Evolutionary conservation across 2,329 filamentous ascomycete species (phyloP).

Genomic region (Fusarium sp.): DNA sequence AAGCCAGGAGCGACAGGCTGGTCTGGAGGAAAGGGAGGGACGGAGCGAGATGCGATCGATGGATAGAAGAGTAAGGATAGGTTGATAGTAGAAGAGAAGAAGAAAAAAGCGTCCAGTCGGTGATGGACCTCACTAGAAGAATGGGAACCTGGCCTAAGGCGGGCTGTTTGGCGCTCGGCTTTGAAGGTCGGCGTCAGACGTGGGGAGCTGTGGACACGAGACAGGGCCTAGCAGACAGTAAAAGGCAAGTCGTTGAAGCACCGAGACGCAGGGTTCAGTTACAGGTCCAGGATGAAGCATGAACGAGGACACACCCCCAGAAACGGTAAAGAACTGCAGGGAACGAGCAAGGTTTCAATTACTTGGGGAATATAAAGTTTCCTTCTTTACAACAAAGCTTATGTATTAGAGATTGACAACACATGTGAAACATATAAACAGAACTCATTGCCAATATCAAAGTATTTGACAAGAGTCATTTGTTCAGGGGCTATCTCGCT

Average conservation of each 20-base stretch:
- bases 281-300: constrained; percentile 39
- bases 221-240: constrained; percentile 33
- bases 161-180: constrained; percentile 40
- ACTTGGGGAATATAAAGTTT: constrained; percentile 22
- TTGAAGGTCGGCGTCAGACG: constrained; percentile 32
- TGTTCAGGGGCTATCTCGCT: neutral
- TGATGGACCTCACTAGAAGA: constrained; percentile 24
- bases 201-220: constrained; percentile 40
- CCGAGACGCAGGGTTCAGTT: constrained; percentile 39
- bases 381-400: constrained; percentile 16
- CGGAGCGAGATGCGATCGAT: constrained; percentile 27
- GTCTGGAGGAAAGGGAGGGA: constrained; percentile 35
- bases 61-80: constrained; percentile 5
- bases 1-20: constrained; percentile 46
- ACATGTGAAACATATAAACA: neutral
- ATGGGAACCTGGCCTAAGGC: constrained; percentile 37
- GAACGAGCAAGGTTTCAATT: constrained; percentile 15
- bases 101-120: constrained; percentile 20
- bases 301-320: constrained; percentile 20
- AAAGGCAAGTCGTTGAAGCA: constrained; percentile 26
- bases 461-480: neutral
- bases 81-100: constrained; percentile 14
- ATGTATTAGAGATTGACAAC: neutral
- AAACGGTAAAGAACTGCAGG: constrained; percentile 23
- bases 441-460: neutral